A percentile compares a stretch with the other conserved stretches of the same genome.
Conservation (phyloP, 2,329 filamentous ascomycete species). For the Aspergillus pseudoterreus region DNA sequence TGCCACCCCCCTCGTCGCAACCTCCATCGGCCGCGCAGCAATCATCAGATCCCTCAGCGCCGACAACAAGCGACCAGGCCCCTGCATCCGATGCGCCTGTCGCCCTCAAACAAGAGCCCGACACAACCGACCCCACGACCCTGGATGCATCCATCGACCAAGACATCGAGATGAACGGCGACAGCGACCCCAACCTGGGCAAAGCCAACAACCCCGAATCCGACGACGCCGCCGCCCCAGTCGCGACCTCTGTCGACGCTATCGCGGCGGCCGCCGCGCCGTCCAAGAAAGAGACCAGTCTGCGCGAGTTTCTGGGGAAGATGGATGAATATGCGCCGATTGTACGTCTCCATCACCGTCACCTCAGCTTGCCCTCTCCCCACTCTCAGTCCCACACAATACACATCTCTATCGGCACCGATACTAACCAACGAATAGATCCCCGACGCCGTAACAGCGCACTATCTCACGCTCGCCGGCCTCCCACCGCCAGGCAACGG, state of each 20-base stretch:
- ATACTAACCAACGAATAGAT: constrained; percentile 57
- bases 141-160: constrained; percentile 34
- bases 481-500: constrained; percentile 83
- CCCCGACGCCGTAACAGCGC: constrained; percentile 93
- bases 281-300: constrained; percentile 82
- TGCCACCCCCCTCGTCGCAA: constrained; percentile 14
- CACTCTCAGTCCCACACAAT: neutral
- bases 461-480: constrained; percentile 94
- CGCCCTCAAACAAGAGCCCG: constrained; percentile 21
- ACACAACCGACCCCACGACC: constrained; percentile 20
- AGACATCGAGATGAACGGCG: constrained; percentile 34
- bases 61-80: constrained; percentile 13
- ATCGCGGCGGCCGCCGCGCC: constrained; percentile 52
- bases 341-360: constrained; percentile 49
- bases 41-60: constrained; percentile 13
- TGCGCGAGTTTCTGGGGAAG: constrained; percentile 89
- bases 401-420: neutral
- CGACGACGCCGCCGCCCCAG: constrained; percentile 14
- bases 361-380: constrained; percentile 4
- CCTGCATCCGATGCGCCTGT: constrained; percentile 15
- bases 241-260: constrained; percentile 35
- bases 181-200: constrained; percentile 12
- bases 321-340: constrained; percentile 99
- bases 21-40: constrained; percentile 20
- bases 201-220: constrained; percentile 16